Percentiles rank a stretch among this genome's conserved stretches.
Conservation (phyloP, 208 protist species). For the Trichomonas vaginalis region DNA sequence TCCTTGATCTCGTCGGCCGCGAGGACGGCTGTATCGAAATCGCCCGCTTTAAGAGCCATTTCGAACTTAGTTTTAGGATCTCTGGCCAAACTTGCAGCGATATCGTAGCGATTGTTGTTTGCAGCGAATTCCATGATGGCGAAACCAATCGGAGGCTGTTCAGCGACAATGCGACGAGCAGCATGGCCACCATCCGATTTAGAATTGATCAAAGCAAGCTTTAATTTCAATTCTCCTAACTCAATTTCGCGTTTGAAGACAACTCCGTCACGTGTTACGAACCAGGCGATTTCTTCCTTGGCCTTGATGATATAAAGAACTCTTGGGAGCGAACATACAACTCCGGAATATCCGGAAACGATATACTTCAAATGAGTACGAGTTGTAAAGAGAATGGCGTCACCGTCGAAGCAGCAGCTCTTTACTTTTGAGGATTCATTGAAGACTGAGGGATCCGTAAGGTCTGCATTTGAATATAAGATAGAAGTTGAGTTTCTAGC, state of each 20-base stretch:
- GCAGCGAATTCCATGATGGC: slow-evolving; percentile 85
- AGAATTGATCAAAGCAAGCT: slow-evolving; percentile 64
- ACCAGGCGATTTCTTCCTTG: slow-evolving; percentile 56
- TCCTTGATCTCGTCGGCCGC: slow-evolving; percentile 48
- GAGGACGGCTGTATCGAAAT: slow-evolving; percentile 67
- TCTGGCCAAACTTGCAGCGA: slow-evolving; percentile 90
- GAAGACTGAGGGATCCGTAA: background rate
- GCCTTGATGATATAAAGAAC: background rate
- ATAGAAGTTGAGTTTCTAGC: background rate
- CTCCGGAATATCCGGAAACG: background rate
- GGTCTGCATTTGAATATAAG: background rate
- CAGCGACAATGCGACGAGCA: slow-evolving; percentile 69
- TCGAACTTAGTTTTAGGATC: slow-evolving; percentile 84
- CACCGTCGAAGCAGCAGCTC: background rate
- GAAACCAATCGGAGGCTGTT: slow-evolving; percentile 72
- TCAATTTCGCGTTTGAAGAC: slow-evolving; percentile 62
- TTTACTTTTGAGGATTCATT: background rate
- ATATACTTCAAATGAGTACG: background rate
- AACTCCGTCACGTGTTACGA: slow-evolving; percentile 66
- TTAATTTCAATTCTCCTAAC: slow-evolving; percentile 78
- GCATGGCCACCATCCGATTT: slow-evolving; percentile 56
- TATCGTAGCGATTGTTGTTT: slow-evolving; percentile 69
- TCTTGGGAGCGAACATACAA: background rate
- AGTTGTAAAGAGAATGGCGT: background rate
- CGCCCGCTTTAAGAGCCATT: slow-evolving; percentile 87